Conservation (phyloP, 441 rosid species). For the Kokia cookei region DNA sequence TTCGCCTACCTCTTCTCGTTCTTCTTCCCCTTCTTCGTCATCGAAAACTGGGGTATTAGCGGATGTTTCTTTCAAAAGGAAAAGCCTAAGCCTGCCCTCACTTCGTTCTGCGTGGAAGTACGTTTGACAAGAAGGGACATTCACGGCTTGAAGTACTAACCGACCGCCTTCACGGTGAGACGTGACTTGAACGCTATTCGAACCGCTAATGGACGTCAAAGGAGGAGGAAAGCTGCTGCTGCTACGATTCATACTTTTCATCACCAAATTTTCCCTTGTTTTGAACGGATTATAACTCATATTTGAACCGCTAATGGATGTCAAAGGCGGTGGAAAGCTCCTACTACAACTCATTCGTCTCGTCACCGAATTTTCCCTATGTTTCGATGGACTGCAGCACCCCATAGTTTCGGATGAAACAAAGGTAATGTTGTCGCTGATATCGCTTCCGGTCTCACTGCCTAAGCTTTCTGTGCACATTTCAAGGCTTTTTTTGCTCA, state of each 20-base stretch:
- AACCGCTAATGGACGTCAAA: slow-evolving; percentile 35
- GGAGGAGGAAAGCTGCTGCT: slow-evolving; percentile 55
- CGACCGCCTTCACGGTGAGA: slow-evolving; percentile 50
- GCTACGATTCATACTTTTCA: slow-evolving; percentile 10
- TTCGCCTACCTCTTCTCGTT: background rate
- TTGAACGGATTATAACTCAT: background rate
- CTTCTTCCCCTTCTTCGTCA: background rate
- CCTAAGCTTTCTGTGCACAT: slow-evolving; percentile 66
- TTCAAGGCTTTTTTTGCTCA: slow-evolving; percentile 41
- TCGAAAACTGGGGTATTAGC: background rate
- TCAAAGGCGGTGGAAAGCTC: background rate
- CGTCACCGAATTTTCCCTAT: background rate
- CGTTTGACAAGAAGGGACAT: slow-evolving; percentile 11
- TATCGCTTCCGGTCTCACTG: slow-evolving; percentile 43
- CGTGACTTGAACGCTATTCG: slow-evolving; percentile 33
- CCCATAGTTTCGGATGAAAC: slow-evolving; percentile 1
- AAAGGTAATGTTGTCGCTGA: slow-evolving; percentile 24
- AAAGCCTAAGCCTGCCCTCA: slow-evolving; percentile 52
- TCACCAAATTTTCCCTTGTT: background rate
- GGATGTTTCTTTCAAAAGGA: slow-evolving; percentile 13
- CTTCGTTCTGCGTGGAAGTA: slow-evolving; percentile 44
- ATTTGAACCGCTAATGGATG: background rate
- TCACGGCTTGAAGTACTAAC: slow-evolving; percentile 46
- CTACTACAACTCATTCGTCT: background rate
- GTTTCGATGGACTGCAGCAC: slow-evolving; percentile 4